These are phyloP conservation scores for Eremothecium coryli DNA, from an alignment of 1,139 yeast species.

Conservation along the genomic window DNA sequence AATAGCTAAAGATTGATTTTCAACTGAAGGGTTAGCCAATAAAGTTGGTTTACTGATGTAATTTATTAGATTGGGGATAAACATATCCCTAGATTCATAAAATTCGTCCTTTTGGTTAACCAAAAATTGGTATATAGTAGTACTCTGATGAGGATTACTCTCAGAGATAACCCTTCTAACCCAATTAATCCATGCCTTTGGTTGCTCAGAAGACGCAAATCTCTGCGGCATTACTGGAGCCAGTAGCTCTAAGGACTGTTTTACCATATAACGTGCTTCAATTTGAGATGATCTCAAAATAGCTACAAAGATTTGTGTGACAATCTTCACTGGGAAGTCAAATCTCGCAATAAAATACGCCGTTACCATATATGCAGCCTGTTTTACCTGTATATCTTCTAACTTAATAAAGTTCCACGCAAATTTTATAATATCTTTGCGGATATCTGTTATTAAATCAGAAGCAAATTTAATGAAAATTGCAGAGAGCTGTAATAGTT, in stretches of 20 bases:
- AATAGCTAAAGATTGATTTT: slow-evolving; percentile 76
- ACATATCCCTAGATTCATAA: slow-evolving; percentile 79
- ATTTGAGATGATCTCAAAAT: slow-evolving; percentile 74
- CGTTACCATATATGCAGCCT: slow-evolving; percentile 85
- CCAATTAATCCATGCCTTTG: slow-evolving; percentile 88
- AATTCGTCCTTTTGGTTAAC: slow-evolving; percentile 80
- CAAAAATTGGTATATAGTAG: slow-evolving; percentile 71
- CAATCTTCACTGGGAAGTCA: slow-evolving; percentile 83
- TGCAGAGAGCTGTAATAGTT: slow-evolving; percentile 74
- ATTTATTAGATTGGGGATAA: slow-evolving; percentile 79
- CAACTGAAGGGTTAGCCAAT: slow-evolving; percentile 68
- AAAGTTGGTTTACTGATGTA: slow-evolving; percentile 91
- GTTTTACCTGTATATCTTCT: slow-evolving; percentile 85
- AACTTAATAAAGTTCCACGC: slow-evolving; percentile 89
- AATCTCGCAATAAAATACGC: slow-evolving; percentile 79
- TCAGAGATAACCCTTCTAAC: slow-evolving; percentile 88
- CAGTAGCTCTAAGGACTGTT: slow-evolving; percentile 76
- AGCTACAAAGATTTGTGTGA: slow-evolving; percentile 88
- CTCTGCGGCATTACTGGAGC: slow-evolving; percentile 84
- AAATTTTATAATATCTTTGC: slow-evolving; percentile 84
- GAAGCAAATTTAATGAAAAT: slow-evolving; percentile 66
- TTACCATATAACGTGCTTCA: slow-evolving; percentile 76
- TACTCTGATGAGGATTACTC: slow-evolving; percentile 75
- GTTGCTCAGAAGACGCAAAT: slow-evolving; percentile 46
- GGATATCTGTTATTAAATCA: slow-evolving; percentile 46